Evolutionary conservation across 257 asterid species (phyloP), one percentile per base, ranked within the genome.

Genomic region (Penstemon newberryi): DNA sequence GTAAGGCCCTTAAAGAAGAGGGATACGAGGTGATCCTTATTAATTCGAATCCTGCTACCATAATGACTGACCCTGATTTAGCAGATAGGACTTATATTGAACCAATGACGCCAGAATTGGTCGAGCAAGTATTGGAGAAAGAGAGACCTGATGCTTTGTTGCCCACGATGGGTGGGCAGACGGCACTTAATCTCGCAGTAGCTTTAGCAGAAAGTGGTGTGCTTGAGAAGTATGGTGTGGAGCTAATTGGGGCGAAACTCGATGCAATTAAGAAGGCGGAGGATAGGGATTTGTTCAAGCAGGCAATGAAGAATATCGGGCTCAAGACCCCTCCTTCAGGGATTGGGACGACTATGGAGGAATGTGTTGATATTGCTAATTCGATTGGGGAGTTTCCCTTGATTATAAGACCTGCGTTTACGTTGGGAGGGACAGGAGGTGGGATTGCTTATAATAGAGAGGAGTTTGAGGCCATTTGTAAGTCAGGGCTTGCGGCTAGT

Each of bases 111-210:
- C 96, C 97, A 0, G 97, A 91, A 60, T 72, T 94, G 11, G 96
- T 94, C 13, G 99, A 94, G 77, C 99, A 89, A 57, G 96, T 94
- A 51, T 84, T 94, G 8, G 91, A 84, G 75, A 94, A 89, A 82
- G 99, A 94, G 89, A 82, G 96, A 39, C 99, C 97, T 5, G 91
- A 91, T 71, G 99, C 99, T 10, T 55, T 94, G 72, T 69, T 94
- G 84, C 97, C 99, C 47, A 94, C 99, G 0, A 94, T 91, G 99
- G 97, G 97, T 6, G 99, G 99, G 36, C 99, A 94, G 74, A 94
- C 99, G 1, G 99, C 99, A 0, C 97, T 92, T 63, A 89, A 90
- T 70, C 90, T 89, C 18, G 95, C 97, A 3, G 96, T 92, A 25
- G 97, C 98, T 4, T 76, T 89, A 75, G 95, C 97, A 0, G 98